Conservation (phyloP, 495 filamentous ascomycete species). For the Coniosporium apollinis region DNA sequence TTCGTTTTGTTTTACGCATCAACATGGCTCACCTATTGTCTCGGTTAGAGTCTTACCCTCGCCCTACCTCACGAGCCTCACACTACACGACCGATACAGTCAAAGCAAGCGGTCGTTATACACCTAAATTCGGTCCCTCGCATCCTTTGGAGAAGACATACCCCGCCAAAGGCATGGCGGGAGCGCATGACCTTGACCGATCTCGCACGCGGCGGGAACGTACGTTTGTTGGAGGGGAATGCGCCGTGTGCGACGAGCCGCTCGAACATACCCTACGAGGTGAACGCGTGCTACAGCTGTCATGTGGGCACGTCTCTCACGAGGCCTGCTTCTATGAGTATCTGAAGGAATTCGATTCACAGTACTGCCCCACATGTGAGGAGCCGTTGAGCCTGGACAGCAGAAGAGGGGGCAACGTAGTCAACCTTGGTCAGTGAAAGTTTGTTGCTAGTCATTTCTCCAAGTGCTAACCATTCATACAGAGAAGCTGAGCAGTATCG, state of each 20-base stretch:
- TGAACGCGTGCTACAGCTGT: slow-evolving; percentile 90
- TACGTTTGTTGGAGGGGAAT: slow-evolving; percentile 89
- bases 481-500: slow-evolving; percentile 94
- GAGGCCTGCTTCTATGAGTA: slow-evolving; percentile 99
- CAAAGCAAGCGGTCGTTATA: too few species aligned
- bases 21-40: too few species aligned
- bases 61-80: too few species aligned
- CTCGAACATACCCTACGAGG: slow-evolving; percentile 91
- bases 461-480: too few species aligned
- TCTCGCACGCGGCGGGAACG: slow-evolving; percentile 71
- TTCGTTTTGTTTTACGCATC: too few species aligned
- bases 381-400: slow-evolving; percentile 85
- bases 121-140: too few species aligned
- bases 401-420: slow-evolving; percentile 83
- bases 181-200: slow-evolving; percentile 61
- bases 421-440: slow-evolving; percentile 62
- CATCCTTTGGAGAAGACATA: too few species aligned
- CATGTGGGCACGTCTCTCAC: slow-evolving; percentile 88
- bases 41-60: too few species aligned
- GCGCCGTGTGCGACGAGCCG: slow-evolving; percentile 93
- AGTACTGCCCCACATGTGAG: slow-evolving; percentile 91
- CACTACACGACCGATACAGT: too few species aligned
- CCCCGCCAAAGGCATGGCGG: slow-evolving; percentile 45
- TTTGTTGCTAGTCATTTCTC: too few species aligned
- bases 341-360: slow-evolving; percentile 85